A percentile compares a stretch with the other conserved stretches of the same genome.
Evolutionary conservation across 2,329 filamentous ascomycete genomes (phyloP).

Genomic region (Penicillium sp.): DNA sequence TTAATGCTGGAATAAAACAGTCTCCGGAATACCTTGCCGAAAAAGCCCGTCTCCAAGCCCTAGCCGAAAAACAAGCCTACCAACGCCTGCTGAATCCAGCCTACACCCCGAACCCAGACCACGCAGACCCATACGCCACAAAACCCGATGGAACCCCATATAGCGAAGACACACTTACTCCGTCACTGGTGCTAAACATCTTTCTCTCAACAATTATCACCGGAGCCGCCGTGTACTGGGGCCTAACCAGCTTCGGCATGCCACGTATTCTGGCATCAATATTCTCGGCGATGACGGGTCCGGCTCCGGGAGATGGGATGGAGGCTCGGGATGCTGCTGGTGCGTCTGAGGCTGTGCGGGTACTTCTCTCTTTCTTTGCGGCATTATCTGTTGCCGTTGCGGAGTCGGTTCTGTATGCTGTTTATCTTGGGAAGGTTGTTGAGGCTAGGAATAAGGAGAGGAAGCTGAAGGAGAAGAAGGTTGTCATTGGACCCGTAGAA

Average conservation of each 20-base stretch:
- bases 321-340: conserved; percentile 5
- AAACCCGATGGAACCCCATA: neutral
- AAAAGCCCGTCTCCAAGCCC: conserved; percentile 79
- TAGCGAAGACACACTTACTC: conserved; percentile 39
- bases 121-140: conserved; percentile 41
- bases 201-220: conserved; percentile 77
- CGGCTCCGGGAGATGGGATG: neutral
- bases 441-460: conserved; percentile 12
- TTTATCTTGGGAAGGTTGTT: conserved; percentile 47
- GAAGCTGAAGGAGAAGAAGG: conserved; percentile 15
- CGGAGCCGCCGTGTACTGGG: conserved; percentile 49
- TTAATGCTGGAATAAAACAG: conserved; percentile 12
- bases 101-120: conserved; percentile 53
- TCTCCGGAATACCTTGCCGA: conserved; percentile 81
- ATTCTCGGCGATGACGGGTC: conserved; percentile 20
- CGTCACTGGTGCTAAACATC: conserved; percentile 79
- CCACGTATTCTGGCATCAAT: conserved; percentile 28
- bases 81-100: conserved; percentile 67
- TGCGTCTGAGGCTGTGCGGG: conserved; percentile 31
- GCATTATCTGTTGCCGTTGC: conserved; percentile 48
- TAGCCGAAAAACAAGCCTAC: conserved; percentile 81
- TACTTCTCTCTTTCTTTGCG: conserved; percentile 42
- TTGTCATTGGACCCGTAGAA: conserved; percentile 11
- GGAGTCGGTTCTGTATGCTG: conserved; percentile 48
- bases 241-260: conserved; percentile 39